Evolutionary conservation across 164 flowering plant species (phyloP).

Genomic region (Macadamia integrifolia): DNA sequence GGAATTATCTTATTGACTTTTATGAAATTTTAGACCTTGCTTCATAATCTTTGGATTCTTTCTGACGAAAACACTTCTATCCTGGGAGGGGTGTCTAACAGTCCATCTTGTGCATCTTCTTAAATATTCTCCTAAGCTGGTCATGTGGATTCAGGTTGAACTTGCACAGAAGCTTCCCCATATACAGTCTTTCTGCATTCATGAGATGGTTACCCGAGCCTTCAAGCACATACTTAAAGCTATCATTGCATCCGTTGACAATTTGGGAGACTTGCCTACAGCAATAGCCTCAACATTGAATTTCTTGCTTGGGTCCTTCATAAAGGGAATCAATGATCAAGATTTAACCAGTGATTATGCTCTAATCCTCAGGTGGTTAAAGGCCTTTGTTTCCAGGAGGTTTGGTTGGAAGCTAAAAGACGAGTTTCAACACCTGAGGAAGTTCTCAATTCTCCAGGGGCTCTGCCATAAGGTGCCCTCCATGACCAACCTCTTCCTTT

Average conservation of each 20-base stretch:
- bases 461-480: constrained; percentile 76
- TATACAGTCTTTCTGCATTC: constrained; percentile 86
- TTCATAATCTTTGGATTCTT: neutral
- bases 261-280: constrained; percentile 40
- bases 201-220: constrained; percentile 96
- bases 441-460: constrained; percentile 74
- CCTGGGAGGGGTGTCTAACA: neutral
- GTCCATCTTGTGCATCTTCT: neutral
- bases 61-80: neutral
- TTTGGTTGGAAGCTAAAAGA: constrained; percentile 65
- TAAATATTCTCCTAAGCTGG: neutral
- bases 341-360: constrained; percentile 19
- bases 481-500: constrained; percentile 1
- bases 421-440: constrained; percentile 68
- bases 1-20: no score
- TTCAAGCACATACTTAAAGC: constrained; percentile 74
- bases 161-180: constrained; percentile 93
- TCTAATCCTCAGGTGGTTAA: constrained; percentile 62
- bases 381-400: constrained; percentile 44
- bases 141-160: constrained; percentile 50
- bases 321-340: constrained; percentile 9
- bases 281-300: constrained; percentile 69
- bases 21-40: neutral
- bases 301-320: constrained; percentile 56
- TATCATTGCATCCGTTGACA: constrained; percentile 53